Conservation (phyloP, 805 yeast species). For the Saturnispora quitensis region DNA sequence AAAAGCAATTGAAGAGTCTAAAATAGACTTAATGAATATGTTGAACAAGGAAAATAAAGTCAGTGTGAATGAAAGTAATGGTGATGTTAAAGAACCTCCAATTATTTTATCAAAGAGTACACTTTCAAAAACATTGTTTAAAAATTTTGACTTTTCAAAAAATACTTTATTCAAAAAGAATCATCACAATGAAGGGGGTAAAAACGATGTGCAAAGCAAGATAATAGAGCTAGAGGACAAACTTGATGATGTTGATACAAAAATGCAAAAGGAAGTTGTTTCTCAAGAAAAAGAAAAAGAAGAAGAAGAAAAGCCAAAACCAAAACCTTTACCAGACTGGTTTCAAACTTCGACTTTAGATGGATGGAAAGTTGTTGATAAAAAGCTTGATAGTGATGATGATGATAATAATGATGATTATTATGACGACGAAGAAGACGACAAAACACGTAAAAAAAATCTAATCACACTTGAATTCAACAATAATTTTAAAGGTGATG, state of each 20-base stretch:
- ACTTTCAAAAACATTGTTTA: conserved; percentile 12
- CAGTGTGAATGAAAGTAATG: neutral
- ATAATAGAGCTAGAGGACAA: conserved; percentile 1
- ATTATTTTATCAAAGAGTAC: conserved; percentile 17
- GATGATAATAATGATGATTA: conserved; percentile 14
- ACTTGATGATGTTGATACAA: neutral
- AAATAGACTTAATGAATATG: conserved; percentile 30
- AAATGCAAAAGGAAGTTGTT: conserved; percentile 2
- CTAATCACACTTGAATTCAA: neutral
- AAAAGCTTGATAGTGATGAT: neutral
- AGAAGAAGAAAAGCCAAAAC: conserved; percentile 17
- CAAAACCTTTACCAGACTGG: conserved; percentile 27
- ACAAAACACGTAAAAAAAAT: neutral
- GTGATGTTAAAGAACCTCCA: conserved; percentile 14
- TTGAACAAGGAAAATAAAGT: conserved; percentile 18
- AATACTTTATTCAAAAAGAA: neutral
- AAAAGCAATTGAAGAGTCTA: conserved; percentile 40
- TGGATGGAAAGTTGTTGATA: neutral
- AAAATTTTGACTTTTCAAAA: conserved; percentile 3
- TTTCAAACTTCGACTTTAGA: conserved; percentile 20
- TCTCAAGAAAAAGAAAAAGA: conserved; percentile 8
- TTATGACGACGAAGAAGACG: neutral
- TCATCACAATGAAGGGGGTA: neutral
- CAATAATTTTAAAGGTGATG: neutral
- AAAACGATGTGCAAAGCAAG: neutral